phyloP scores from a whole-genome alignment of 805 yeast species.

The Cyberlindnera nakhonratchasimensis region DNA sequence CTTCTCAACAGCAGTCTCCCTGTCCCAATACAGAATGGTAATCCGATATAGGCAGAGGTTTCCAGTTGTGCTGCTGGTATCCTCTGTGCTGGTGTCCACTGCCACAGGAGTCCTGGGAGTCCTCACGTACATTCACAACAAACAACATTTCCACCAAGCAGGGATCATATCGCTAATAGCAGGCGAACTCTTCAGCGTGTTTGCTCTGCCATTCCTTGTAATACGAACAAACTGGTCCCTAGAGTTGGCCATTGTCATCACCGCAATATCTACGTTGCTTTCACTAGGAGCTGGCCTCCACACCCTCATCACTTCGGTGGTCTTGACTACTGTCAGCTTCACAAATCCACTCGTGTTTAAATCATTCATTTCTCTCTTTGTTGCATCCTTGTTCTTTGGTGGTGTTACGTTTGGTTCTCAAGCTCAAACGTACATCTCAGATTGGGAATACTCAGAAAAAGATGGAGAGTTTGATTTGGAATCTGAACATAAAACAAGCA shows the following conservation, averaged over 20 bases:
- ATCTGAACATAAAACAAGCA: not conserved
- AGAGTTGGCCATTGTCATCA: not conserved
- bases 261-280: conserved; percentile 8
- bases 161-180: conserved; percentile 9
- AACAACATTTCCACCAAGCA: not conserved
- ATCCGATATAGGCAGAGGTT: conserved; percentile 8
- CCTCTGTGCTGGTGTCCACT: conserved; percentile 7
- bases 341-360: conserved; percentile 2
- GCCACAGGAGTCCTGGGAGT: conserved; percentile 19
- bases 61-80: conserved; percentile 2
- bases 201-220: conserved; percentile 13
- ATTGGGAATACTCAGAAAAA: not conserved
- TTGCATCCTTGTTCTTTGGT: conserved; percentile 10
- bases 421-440: conserved; percentile 4
- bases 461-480: conserved; percentile 2
- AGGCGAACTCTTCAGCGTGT: conserved; percentile 14
- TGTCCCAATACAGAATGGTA: not conserved
- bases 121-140: conserved; percentile 8
- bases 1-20: too few relatives aligned
- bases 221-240: not conserved
- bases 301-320: conserved; percentile 8
- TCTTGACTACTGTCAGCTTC: not conserved
- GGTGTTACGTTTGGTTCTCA: conserved; percentile 12
- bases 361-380: conserved; percentile 11
- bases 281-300: conserved; percentile 28